Evolutionary conservation across 306 rosid genomes (phyloP), one percentile per base, ranked within the genome.

Genomic region (Quercus wislizeni): DNA sequence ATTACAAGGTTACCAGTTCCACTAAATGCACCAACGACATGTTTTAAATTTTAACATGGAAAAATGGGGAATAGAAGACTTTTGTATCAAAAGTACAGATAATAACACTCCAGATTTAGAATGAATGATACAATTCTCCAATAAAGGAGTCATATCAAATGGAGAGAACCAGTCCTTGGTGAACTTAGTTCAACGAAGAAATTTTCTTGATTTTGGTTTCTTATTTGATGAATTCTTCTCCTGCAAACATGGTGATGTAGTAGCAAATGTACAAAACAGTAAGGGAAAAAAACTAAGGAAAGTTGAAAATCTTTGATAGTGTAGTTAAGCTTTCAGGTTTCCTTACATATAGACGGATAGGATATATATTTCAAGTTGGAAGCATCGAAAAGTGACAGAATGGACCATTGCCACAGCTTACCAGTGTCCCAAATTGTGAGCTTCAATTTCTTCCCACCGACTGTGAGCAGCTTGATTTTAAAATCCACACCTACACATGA

Each of bases 401-500:
- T 83, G 52, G 52, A 69, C 58, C 0, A 49, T 18, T 43, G 51
- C 27, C 1, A 56, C 17, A 27, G 54, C 43, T 86, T 88, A 93
- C 98, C 99, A 20, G 99, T 93, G 74, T 95, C 99, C 99, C 99
- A 95, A 69, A 95, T 93, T n/a, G 96, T 93, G 81, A 95, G 84
- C 87, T 95, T 95, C 79, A 93, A 86, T 86, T 80, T 95, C 91
- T 91, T 93, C 86, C 92, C 97, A 55, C 88, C 94, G 3, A 93
- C 94, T 15, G 93, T 82, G 46, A 93, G 94, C 54, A 62, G 82
- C 91, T 95, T 95, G 89, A 93, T 90, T 91, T 93, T 95, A 78
- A 95, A 93, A 90, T 95, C 99, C 88, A 95, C 99, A 73, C 99
- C 99, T 95, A 56, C 78, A 80, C 27, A 69, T 55, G 35, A 55